Conservation (phyloP, 306 rosid species). For the Glycine soja region DNA sequence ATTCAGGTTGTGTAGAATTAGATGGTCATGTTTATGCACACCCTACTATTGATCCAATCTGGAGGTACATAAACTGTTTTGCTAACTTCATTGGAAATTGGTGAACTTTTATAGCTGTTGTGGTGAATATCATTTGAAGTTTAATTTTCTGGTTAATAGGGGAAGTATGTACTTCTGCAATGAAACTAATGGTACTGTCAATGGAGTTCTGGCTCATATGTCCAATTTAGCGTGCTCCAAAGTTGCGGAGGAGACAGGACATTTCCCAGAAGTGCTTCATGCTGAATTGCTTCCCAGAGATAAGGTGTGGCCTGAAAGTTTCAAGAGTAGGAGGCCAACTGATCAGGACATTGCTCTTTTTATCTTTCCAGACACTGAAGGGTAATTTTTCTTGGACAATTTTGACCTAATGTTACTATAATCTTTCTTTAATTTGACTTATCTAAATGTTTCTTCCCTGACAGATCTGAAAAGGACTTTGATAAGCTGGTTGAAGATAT, state of each 20-base stretch:
- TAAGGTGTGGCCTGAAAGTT: slow-evolving; percentile 75
- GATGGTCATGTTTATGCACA: slow-evolving; percentile 49
- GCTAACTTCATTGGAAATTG: slow-evolving; percentile 27
- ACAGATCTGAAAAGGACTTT: slow-evolving; percentile 59
- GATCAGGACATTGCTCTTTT: slow-evolving; percentile 70
- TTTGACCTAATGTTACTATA: not conserved
- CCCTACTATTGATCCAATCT: slow-evolving; percentile 69
- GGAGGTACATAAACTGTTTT: slow-evolving; percentile 63
- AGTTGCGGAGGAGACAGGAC: slow-evolving; percentile 58
- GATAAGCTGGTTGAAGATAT: slow-evolving; percentile 58
- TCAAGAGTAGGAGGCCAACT: slow-evolving; percentile 58
- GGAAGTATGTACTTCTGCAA: slow-evolving; percentile 62
- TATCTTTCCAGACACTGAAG: slow-evolving; percentile 68
- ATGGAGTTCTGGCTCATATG: slow-evolving; percentile 68
- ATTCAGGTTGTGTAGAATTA: slow-evolving; percentile 15
- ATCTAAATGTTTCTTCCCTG: slow-evolving; percentile 4
- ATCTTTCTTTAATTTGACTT: slow-evolving; percentile 33
- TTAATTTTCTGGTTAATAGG: slow-evolving; percentile 57
- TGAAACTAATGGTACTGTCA: slow-evolving; percentile 37
- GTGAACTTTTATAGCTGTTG: slow-evolving; percentile 20
- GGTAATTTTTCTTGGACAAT: slow-evolving; percentile 53
- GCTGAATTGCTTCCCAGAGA: slow-evolving; percentile 56
- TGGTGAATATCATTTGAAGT: slow-evolving; percentile 31
- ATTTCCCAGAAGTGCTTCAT: slow-evolving; percentile 57
- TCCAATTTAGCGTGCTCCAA: slow-evolving; percentile 70